Percentiles rank a stretch among this genome's conserved stretches.
phyloP scores from a whole-genome alignment of 768 basidiomycete species.

The Boletus rubropictus region DNA sequence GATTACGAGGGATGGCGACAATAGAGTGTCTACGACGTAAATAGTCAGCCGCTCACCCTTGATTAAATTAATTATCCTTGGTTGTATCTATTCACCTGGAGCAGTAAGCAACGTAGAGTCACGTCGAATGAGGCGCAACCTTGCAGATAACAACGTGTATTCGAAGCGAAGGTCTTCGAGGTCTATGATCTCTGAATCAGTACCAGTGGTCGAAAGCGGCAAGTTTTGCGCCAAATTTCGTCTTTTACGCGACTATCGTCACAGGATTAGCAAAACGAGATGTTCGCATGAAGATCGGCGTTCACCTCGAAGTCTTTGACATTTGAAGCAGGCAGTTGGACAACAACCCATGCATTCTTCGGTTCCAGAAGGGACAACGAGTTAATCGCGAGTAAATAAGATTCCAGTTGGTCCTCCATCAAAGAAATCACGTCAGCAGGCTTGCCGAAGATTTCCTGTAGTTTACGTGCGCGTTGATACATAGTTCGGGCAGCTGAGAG shows the following conservation, averaged over 20 bases:
- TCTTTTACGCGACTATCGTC: conserved; percentile 57
- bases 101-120: conserved; percentile 58
- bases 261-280: conserved; percentile 15
- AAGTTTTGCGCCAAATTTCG: conserved; percentile 68
- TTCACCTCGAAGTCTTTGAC: conserved; percentile 42
- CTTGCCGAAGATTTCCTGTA: conserved; percentile 43
- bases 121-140: conserved; percentile 64
- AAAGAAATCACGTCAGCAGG: conserved; percentile 36
- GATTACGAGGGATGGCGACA: conserved; percentile 62
- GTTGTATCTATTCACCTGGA: conserved; percentile 48
- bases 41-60: conserved; percentile 14
- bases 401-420: conserved; percentile 69
- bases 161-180: conserved; percentile 76
- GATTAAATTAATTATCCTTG: conserved; percentile 8
- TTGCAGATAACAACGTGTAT: conserved; percentile 69
- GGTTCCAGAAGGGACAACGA: conserved; percentile 76
- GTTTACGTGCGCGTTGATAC: conserved; percentile 85
- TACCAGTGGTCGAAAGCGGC: conserved; percentile 65
- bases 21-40: conserved; percentile 42
- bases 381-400: conserved; percentile 84
- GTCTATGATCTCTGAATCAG: conserved; percentile 70
- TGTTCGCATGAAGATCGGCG: conserved; percentile 17
- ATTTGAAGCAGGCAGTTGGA: conserved; percentile 49
- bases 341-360: conserved; percentile 77
- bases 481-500: conserved; percentile 77